Evolutionary conservation across 2,329 filamentous ascomycete genomes (phyloP).

Genomic region (Scytalidium sp.): DNA sequence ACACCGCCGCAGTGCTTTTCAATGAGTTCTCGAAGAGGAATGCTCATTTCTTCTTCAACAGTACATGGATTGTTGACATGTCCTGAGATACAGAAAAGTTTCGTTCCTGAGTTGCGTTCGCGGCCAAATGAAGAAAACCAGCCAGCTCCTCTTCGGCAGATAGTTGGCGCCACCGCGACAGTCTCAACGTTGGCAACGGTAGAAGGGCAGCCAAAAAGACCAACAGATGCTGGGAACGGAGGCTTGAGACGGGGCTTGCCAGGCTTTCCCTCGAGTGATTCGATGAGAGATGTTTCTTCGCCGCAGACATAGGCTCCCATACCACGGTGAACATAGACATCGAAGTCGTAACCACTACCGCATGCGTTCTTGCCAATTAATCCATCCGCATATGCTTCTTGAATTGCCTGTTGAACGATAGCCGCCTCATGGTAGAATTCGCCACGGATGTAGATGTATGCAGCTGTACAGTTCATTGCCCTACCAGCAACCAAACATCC

Average conservation of each 20-base stretch:
- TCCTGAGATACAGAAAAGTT: constrained; percentile 97
- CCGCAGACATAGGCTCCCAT: constrained; percentile 98
- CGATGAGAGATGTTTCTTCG: constrained; percentile 96
- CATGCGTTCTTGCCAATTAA: constrained; percentile 98
- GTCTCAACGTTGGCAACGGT: constrained; percentile 99
- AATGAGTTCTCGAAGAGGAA: constrained; percentile 91
- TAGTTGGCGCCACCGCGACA: constrained; percentile 90
- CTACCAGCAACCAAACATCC: constrained; percentile 93
- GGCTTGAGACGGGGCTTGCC: constrained; percentile 99
- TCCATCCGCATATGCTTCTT: constrained; percentile 93
- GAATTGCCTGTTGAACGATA: constrained; percentile 89
- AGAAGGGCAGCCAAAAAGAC: constrained; percentile 95
- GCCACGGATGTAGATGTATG: constrained; percentile 99
- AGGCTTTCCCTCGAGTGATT: constrained; percentile 96
- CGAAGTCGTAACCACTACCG: constrained; percentile 94
- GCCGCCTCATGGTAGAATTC: constrained; percentile 97
- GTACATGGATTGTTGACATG: constrained; percentile 99
- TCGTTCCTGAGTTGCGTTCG: constrained; percentile 94
- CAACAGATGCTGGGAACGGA: constrained; percentile 94
- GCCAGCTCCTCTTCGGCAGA: constrained; percentile 83
- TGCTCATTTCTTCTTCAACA: constrained; percentile 99
- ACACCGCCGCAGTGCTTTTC: constrained; percentile 98
- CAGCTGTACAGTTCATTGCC: constrained; percentile 97
- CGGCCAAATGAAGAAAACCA: constrained; percentile 96
- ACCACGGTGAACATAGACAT: constrained; percentile 93